Conservation (phyloP, 225 moss, liverwort and hornwort genomes). For the Neckera pumila region DNA sequence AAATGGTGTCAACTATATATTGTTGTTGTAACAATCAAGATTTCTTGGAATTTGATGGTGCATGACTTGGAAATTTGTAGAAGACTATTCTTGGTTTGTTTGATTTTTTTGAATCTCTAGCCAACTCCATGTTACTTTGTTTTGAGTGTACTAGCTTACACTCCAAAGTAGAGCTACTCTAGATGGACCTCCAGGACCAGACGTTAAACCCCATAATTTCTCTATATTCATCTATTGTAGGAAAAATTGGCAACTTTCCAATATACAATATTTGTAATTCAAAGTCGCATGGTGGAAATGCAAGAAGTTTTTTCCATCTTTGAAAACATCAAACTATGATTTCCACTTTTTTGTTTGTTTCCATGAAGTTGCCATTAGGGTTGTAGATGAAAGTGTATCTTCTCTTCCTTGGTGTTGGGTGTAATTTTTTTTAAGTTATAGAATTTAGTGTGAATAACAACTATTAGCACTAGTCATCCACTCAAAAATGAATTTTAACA, state of each 20-base stretch:
- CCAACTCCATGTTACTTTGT: background rate
- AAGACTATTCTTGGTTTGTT: fast-evolving
- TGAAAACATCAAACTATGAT: fast-evolving
- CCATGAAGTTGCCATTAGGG: fast-evolving
- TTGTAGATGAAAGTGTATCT: too few relatives aligned
- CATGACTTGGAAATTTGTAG: background rate
- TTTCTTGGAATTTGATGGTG: background rate
- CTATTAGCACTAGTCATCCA: fast-evolving
- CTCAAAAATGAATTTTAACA: background rate
- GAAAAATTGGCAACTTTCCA: background rate
- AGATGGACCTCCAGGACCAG: fast-evolving
- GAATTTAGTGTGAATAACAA: background rate
- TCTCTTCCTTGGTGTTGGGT: background rate
- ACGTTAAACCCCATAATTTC: fast-evolving
- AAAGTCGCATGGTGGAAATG: fast-evolving
- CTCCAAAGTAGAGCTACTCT: background rate
- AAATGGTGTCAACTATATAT: fast-evolving
- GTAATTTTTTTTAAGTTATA: background rate
- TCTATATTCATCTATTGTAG: fast-evolving
- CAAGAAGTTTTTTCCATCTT: background rate
- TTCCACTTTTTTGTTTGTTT: background rate
- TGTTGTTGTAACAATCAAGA: fast-evolving
- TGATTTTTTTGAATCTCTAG: background rate
- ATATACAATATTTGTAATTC: background rate
- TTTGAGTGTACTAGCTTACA: fast-evolving